Evolutionary conservation across 495 filamentous ascomycete genomes (phyloP).

Genomic region (Penicillium cinerascens): DNA sequence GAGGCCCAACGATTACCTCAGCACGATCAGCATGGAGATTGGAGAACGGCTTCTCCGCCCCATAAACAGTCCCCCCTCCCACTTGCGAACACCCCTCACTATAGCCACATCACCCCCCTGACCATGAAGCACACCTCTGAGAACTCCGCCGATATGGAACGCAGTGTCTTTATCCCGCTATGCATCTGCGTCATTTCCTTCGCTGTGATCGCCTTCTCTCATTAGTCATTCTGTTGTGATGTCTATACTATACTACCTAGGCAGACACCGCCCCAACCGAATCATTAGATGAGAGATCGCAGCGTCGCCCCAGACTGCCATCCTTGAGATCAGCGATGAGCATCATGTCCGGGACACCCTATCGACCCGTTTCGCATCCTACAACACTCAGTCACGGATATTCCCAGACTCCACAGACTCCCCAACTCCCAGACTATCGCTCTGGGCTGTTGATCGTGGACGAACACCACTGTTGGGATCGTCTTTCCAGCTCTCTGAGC

Average conservation of each 20-base stretch:
- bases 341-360: not conserved
- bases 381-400: not conserved
- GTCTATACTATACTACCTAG: conserved; percentile 1
- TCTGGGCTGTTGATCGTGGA: not conserved
- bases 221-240: conserved; percentile 20
- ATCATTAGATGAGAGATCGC: conserved; percentile 1
- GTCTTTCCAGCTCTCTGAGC: not conserved
- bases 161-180: conserved; percentile 39
- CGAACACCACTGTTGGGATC: not conserved
- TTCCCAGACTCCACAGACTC: too few species aligned
- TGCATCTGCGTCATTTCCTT: conserved; percentile 45
- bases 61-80: conserved; percentile 6
- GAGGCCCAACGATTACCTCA: conserved; percentile 16
- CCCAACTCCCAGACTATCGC: not conserved
- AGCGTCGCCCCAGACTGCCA: not conserved
- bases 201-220: conserved; percentile 40
- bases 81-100: conserved; percentile 1
- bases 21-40: not conserved
- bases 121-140: conserved; percentile 17
- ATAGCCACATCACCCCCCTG: not conserved
- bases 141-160: conserved; percentile 32
- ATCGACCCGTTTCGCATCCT: not conserved
- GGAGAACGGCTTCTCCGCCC: not conserved
- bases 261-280: not conserved
- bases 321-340: not conserved